Evolutionary conservation across 1,139 yeast species (phyloP).

Genomic region (Candida pseudoviswanathii): DNA sequence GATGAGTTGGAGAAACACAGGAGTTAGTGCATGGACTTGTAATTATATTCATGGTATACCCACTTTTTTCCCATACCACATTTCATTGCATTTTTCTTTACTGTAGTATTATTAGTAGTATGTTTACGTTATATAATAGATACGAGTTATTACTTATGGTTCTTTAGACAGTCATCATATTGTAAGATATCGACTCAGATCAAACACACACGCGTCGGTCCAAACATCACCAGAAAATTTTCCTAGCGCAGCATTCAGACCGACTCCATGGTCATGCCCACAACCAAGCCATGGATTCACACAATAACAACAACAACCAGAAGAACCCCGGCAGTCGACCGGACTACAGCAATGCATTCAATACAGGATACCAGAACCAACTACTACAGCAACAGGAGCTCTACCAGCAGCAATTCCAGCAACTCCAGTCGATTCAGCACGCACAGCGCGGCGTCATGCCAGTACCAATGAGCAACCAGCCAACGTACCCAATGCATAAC

Average conservation of each 20-base stretch:
- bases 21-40: neutral
- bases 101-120: neutral
- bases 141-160: too few species aligned
- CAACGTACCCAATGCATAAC: too few species aligned
- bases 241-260: too few species aligned
- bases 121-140: neutral
- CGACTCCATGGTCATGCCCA: too few species aligned
- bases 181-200: too few species aligned
- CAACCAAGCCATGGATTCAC: too few species aligned
- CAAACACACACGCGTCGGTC: too few species aligned
- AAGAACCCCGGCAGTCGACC: neutral
- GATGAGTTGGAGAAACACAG: constrained; percentile 28
- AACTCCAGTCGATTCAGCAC: neutral
- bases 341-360: constrained; percentile 1
- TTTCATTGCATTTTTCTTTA: too few species aligned
- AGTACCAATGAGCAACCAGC: too few species aligned
- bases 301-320: neutral
- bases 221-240: too few species aligned
- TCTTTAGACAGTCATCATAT: too few species aligned
- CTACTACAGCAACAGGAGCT: constrained; percentile 1
- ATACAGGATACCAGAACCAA: constrained; percentile 4
- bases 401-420: neutral
- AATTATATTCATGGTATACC: neutral
- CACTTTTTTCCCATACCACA: too few species aligned
- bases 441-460: neutral